Conservation (phyloP, 2,329 filamentous ascomycete species). For the Hypoxylon sp. region DNA sequence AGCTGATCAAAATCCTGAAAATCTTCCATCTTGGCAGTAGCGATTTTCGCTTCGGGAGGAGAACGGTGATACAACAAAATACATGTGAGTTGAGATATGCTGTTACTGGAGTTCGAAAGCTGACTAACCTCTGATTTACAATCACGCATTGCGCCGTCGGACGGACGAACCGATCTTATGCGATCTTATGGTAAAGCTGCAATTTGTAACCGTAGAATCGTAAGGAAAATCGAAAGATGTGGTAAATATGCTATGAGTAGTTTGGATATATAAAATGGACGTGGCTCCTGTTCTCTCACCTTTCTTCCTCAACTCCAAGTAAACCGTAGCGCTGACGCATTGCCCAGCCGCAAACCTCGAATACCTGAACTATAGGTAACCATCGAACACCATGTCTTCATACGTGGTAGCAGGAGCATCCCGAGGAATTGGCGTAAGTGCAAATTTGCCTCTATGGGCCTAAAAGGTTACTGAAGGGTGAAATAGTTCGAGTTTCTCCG, state of each 20-base stretch:
- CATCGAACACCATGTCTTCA: slow-evolving; percentile 26
- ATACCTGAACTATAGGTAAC: neutral
- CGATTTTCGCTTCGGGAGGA: no score
- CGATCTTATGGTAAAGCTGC: neutral
- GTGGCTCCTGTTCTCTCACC: neutral
- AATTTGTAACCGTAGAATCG: neutral
- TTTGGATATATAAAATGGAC: neutral
- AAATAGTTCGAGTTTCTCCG: slow-evolving; percentile 62
- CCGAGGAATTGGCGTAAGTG: slow-evolving; percentile 31
- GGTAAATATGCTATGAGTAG: neutral
- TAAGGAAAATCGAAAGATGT: neutral
- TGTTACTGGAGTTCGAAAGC: slow-evolving; percentile 3
- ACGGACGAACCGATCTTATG: slow-evolving; percentile 15
- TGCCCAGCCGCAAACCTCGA: neutral
- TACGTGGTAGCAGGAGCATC: slow-evolving; percentile 32
- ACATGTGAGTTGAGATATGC: neutral
- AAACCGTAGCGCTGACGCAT: neutral
- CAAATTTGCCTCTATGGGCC: neutral
- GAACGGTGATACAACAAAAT: no score
- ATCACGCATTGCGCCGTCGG: slow-evolving; percentile 13
- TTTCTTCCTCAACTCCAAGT: neutral
- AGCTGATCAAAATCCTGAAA: no score
- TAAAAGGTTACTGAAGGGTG: slow-evolving; percentile 10
- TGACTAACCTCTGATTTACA: slow-evolving; percentile 28
- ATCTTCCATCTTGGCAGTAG: no score